Percentiles rank a stretch among this genome's conserved stretches.
Evolutionary conservation across 371 early-diverging fungal genomes (phyloP).

Genomic region (Apophysomyces variabilis): DNA sequence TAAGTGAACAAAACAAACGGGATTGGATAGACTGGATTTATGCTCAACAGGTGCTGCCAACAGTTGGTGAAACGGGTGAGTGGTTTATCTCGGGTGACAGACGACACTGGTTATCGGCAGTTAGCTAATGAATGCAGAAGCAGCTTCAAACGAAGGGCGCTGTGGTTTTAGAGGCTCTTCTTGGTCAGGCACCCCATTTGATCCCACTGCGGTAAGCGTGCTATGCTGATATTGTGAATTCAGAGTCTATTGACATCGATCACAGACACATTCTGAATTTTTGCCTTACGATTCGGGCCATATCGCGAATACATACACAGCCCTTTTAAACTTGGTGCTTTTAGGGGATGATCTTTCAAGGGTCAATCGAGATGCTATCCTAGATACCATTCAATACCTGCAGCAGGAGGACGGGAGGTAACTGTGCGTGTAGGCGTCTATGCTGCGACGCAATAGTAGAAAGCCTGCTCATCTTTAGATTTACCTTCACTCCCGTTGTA

Average conservation of each 20-base stretch:
- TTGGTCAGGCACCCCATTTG: conserved; percentile 66
- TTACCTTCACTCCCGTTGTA: too few species aligned
- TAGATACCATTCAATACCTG: conserved; percentile 57
- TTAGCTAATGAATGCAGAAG: background rate
- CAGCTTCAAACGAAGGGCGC: conserved; percentile 39
- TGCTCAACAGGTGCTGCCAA: conserved; percentile 80
- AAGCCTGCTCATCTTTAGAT: background rate
- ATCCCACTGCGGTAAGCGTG: conserved; percentile 49
- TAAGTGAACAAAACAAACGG: conserved; percentile 56
- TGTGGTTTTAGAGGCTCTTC: conserved; percentile 75
- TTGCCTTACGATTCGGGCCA: conserved; percentile 68
- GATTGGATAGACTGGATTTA: conserved; percentile 97
- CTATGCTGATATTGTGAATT: background rate
- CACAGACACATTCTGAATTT: conserved; percentile 33
- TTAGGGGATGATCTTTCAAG: conserved; percentile 91
- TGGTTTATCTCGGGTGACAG: background rate
- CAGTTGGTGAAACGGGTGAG: conserved; percentile 21
- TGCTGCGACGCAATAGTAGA: conserved; percentile 14
- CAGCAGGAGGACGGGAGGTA: conserved; percentile 84
- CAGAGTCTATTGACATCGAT: conserved; percentile 4
- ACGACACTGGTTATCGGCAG: background rate
- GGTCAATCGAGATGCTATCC: conserved; percentile 76
- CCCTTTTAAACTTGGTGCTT: conserved; percentile 74
- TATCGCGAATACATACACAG: conserved; percentile 93
- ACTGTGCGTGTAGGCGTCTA: background rate